These are phyloP conservation scores for Chlorella vulgaris DNA, from an alignment of 139 green algal genomes.

Conservation along the genomic window DNA sequence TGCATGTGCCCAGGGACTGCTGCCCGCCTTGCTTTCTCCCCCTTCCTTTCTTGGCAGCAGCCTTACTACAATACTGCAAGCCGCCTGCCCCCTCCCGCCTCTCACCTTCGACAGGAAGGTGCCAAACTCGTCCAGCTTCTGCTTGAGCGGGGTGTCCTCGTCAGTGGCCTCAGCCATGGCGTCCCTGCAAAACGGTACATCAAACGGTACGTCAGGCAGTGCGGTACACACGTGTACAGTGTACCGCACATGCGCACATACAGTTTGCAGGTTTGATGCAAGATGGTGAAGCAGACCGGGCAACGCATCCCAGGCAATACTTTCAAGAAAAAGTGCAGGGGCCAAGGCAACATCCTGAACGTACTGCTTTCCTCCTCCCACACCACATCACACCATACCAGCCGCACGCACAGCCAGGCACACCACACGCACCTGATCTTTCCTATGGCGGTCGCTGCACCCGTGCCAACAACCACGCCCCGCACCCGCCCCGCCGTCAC, in stretches of 20 bases:
- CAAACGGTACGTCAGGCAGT: background rate
- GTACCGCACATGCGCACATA: background rate
- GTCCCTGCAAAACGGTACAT: slow-evolving; percentile 44
- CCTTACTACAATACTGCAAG: background rate
- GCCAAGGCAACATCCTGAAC: no score
- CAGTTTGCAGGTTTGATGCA: no score
- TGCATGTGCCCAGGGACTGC: no score
- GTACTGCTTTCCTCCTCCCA: no score
- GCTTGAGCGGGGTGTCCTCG: slow-evolving; percentile 96
- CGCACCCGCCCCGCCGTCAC: slow-evolving; percentile 84
- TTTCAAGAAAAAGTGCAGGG: no score
- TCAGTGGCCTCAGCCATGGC: slow-evolving; percentile 81
- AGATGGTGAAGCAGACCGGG: no score
- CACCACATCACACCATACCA: background rate
- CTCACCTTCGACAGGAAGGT: slow-evolving; percentile 89
- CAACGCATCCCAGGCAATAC: no score
- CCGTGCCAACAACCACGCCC: slow-evolving; percentile 84
- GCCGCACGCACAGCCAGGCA: background rate
- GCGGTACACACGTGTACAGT: background rate
- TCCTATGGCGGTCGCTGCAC: slow-evolving; percentile 97
- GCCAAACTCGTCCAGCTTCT: slow-evolving; percentile 98
- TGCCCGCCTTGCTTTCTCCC: no score
- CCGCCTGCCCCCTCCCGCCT: background rate
- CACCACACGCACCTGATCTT: slow-evolving; percentile 71
- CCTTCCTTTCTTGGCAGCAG: background rate